Base-by-base conservation (phyloP, 1,284 basidiomycete species). In the Bjerkandera adusta region DNA sequence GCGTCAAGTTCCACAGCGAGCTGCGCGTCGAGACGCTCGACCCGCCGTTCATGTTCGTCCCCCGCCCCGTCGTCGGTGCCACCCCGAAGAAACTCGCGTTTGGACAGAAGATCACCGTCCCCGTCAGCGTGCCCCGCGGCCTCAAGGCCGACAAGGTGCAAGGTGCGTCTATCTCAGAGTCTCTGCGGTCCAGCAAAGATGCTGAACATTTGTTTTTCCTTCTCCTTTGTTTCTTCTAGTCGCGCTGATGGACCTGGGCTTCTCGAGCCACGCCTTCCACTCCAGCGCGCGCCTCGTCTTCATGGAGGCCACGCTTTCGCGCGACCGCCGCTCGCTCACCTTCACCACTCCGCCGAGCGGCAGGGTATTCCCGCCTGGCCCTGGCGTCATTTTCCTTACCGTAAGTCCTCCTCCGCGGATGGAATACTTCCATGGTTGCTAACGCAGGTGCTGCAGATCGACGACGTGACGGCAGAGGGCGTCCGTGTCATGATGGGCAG, bases 301-400 rank as follows among this genome's bases (percentile, higher is more conserved):
- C 57, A 67, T 77, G 64, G 62, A 68, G 3, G 65, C 68, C 4
- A 53, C 48, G 7, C 58, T 73, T 22, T 68, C 66, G 4, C 49
- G 46, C 7, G 57, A 70, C 48, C 55, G 59, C 36, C 69, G 64
- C 53, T 60, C 63, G 13, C 64, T 78, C 13, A 68, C 64, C 0
- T 64, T 78, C 49, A 60, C 55, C 13, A 69, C 63, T 13, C 77
- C 75, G 4, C 72, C 73, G 2, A 71, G 67, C 44, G 68, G 68
- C 45, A 62, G 67, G 10, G 65, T 79, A 18, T 76, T 73, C 53
- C 75, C 75, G 6, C 73, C 77, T 20, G 79, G 79, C 10, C 77
- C 76, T 12, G 79, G 68, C 51, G 58, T 41, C 55, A 65, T 67
- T 60, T 80, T 63, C 70, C 60, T 62, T 58, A 73, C 56, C 51